Base-by-base conservation (phyloP, 257 asterid species). In the Petunia axillaris region DNA sequence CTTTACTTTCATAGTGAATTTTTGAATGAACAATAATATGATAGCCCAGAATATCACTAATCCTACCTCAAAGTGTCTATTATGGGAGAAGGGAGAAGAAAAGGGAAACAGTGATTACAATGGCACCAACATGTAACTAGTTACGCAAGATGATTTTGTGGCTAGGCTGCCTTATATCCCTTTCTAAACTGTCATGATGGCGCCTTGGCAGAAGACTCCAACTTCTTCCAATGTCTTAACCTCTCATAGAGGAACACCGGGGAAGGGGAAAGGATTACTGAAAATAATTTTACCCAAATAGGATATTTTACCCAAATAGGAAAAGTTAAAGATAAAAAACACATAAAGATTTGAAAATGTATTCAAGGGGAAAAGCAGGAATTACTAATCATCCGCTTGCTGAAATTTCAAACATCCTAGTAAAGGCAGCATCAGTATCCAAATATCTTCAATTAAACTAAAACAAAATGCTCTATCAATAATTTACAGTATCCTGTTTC, bases 401-500 rank as follows among this genome's bases (percentile, higher is more conserved):
- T 16, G 38, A 35, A 73, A 50, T 57, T 4, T 3, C 57, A 35
- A 71, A 48, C 60, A 48, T 39, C 77, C 41, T 52, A 52, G 57
- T 52, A 52, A 10, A 52, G 57, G 15, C 57, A 0, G 1, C 6
- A 48, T 48, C 77, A 36, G 4, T 35, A 73, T 50, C 78, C 36
- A 2, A 73, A 73, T 50, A 50, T 73, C 62, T 50, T 50, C 46
- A 50, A 10, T 73, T 50, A 36, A 50, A 46, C 16, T n/a, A 54
- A 41, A 67, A 59, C 41, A 10, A 36, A 57, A 57, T 36, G 48
- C 2, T 16, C 54, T 71, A 82, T 48, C 14, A 71, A 78, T 54
- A 77, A 64, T 81, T 82, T 82, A 84, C 86, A 84, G 78, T 53
- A 52, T 79, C 46, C 75, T 67, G 66, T 77, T 77, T 68, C 7